Evolutionary conservation across 1,139 yeast genomes (phyloP).

Genomic region (Blastobotrys raffinosifermentans): DNA sequence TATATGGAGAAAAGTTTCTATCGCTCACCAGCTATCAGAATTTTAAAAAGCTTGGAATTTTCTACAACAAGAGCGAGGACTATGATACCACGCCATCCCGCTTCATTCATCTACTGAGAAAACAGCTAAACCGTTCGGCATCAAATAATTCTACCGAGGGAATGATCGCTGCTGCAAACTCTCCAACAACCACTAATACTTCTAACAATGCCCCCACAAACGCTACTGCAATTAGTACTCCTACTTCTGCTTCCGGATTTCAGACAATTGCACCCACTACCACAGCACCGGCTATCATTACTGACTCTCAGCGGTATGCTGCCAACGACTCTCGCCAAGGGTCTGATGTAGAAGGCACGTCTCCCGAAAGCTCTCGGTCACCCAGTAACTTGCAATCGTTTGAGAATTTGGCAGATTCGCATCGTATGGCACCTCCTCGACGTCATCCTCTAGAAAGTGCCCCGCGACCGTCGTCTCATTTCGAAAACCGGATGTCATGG

Average conservation of each 20-base stretch:
- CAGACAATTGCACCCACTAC: not conserved
- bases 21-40: slow-evolving; percentile 64
- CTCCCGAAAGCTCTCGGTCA: too few relatives aligned
- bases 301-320: too few relatives aligned
- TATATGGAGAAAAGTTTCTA: slow-evolving; percentile 60
- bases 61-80: slow-evolving; percentile 36
- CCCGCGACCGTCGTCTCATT: too few relatives aligned
- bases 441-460: too few relatives aligned
- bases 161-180: slow-evolving; percentile 3
- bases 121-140: slow-evolving; percentile 38
- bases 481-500: too few relatives aligned
- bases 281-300: not conserved
- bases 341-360: too few relatives aligned
- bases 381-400: too few relatives aligned
- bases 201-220: not conserved
- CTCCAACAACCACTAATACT: not conserved
- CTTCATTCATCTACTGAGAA: slow-evolving; percentile 49
- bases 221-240: slow-evolving; percentile 1
- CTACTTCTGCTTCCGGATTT: not conserved
- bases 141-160: slow-evolving; percentile 14
- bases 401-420: too few relatives aligned
- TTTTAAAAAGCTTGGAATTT: slow-evolving; percentile 36
- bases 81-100: slow-evolving; percentile 47
- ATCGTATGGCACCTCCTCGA: too few relatives aligned
- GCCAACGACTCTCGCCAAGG: too few relatives aligned